These are phyloP conservation scores for Trametes meyenii DNA, from an alignment of 768 basidiomycete species.

Conservation along the genomic window DNA sequence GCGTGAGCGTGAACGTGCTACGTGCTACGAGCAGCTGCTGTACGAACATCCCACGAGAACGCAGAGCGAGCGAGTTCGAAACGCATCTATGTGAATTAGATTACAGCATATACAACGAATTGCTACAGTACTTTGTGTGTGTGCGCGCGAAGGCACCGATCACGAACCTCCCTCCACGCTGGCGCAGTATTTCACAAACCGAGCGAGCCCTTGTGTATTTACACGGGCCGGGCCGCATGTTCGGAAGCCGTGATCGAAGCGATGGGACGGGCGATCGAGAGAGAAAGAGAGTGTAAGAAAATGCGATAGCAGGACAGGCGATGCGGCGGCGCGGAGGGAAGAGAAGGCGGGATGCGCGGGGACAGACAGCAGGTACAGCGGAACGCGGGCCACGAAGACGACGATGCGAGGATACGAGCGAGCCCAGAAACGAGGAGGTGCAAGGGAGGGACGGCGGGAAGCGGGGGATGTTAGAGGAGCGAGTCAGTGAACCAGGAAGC, in stretches of 20 bases:
- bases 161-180: background rate
- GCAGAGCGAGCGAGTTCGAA: background rate
- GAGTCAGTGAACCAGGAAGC: slow-evolving; percentile 8
- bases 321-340: background rate
- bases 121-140: slow-evolving; percentile 17
- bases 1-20: too few relatives aligned
- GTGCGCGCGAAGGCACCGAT: background rate
- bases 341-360: background rate
- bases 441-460: background rate
- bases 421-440: background rate
- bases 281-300: background rate
- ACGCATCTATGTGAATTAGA: slow-evolving; percentile 22
- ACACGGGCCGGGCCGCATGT: slow-evolving; percentile 1
- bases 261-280: background rate
- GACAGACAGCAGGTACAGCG: slow-evolving; percentile 8
- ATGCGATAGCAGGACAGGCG: slow-evolving; percentile 1
- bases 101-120: slow-evolving; percentile 22
- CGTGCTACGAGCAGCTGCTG: too few relatives aligned
- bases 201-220: background rate
- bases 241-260: background rate
- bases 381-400: background rate
- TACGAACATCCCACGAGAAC: background rate
- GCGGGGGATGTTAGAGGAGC: background rate
- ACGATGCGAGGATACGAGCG: background rate
- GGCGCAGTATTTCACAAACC: too few relatives aligned